Base-by-base conservation (phyloP, 352 stramenopile species). In the Phytopythium ostracodes region DNA sequence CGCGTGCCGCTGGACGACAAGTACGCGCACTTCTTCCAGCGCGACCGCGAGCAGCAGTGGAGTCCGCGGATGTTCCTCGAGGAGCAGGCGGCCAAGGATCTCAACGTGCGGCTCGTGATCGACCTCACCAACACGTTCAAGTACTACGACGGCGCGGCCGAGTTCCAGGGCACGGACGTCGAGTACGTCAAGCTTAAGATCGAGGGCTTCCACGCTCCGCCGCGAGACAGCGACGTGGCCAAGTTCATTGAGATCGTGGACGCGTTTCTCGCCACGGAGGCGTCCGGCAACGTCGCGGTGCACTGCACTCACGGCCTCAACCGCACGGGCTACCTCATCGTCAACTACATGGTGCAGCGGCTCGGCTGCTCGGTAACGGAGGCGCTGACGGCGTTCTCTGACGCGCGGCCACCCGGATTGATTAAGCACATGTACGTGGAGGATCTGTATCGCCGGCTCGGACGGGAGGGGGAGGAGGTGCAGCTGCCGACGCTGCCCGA, bases 371-470 rank as follows among this genome's bases (percentile, higher is more conserved):
- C 71, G 0, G 73, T 94, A 11, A 79, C 76, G 27, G 74, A 82
- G 15, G 85, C 85, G 22, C 65, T 94, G 27, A 71, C 74, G 35
- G 79, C 84, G n/a, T 94, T 94, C 57, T 68, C 64, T 8, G 59
- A 66, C 35, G 79, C 85, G 42, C 72, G 85, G 38, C 81, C 81
- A 31, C 85, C 85, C 8, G 85, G 85, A 54, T 60, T 94, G 15
- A 91, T 94, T 68, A 92, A 92, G 65, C 79, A 90, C 66, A 86
- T 89, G 76, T 94, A 92, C 66, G 72, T 94, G 17, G 70, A 91
- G 62, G 81, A 88, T 20, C 73, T 94, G 43, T 90, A 87, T 60
- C 73, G 68, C 36, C 59, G 62, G 22, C 72, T 88, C 29, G 83
- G 76, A 0, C 64, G 60, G 4, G 54, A 59, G n/a, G 59, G 60